Percentiles rank a stretch among this genome's conserved stretches.
Conservation (phyloP, 169 alveolate species). For the Eimeria falciformis region DNA sequence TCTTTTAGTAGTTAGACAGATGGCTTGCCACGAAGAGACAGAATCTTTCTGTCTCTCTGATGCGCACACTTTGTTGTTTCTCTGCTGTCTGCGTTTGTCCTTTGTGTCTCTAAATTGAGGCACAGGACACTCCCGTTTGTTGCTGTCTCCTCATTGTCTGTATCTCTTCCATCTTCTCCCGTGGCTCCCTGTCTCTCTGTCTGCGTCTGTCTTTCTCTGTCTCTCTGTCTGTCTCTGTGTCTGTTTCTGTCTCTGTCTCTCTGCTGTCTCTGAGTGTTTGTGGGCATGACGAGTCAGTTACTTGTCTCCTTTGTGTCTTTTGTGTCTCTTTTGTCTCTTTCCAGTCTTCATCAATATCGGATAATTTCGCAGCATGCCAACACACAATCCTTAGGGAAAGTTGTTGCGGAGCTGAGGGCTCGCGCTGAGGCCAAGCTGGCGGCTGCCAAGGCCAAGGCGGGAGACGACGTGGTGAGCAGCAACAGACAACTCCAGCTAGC, state of each 20-base stretch:
- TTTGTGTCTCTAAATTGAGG: too few species aligned
- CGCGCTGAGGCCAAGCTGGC: slow-evolving; percentile 91
- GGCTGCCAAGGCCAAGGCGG: slow-evolving; percentile 81
- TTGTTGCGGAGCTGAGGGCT: slow-evolving; percentile 90
- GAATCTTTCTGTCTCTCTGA: too few species aligned
- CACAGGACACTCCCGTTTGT: too few species aligned
- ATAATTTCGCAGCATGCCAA: slow-evolving; percentile 92
- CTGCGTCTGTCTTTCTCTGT: neutral
- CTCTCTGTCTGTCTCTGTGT: neutral
- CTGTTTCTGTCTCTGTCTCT: neutral
- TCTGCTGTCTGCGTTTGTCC: too few species aligned
- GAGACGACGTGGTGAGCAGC: slow-evolving; percentile 6
- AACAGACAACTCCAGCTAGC: neutral
- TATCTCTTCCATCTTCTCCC: too few species aligned
- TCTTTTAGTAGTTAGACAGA: too few species aligned
- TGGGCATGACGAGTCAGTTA: neutral
- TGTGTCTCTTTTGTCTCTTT: neutral
- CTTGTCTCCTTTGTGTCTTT: neutral
- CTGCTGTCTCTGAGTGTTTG: too few species aligned
- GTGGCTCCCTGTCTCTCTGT: neutral
- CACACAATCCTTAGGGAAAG: slow-evolving; percentile 92
- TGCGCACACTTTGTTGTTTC: too few species aligned
- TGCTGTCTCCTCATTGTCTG: too few species aligned
- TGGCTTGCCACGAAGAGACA: too few species aligned
- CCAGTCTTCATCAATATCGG: slow-evolving; percentile 89